Percentiles rank a stretch among this genome's conserved stretches.
These are phyloP conservation scores for Pleurotus tuoliensis DNA, from an alignment of 768 basidiomycete genomes.

Conservation along the genomic window DNA sequence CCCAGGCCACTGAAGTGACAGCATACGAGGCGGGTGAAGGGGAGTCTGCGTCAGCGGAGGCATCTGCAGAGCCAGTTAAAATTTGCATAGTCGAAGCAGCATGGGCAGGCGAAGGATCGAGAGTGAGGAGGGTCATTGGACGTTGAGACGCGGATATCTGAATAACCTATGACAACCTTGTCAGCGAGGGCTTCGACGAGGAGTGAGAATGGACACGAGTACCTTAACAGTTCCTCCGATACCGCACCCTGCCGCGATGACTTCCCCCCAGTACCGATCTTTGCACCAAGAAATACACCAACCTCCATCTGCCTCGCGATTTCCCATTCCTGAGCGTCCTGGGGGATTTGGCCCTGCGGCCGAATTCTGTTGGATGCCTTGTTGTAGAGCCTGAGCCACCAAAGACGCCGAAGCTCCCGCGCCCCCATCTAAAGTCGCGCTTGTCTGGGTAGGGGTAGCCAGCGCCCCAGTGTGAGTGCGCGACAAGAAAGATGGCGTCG, in stretches of 20 bases:
- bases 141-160: conserved; percentile 67
- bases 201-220: conserved; percentile 10
- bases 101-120: conserved; percentile 45
- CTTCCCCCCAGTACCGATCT: conserved; percentile 92
- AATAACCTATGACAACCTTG: conserved; percentile 48
- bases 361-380: conserved; percentile 34
- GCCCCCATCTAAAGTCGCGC: conserved; percentile 48
- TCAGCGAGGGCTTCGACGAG: not conserved
- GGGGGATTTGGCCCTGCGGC: conserved; percentile 7
- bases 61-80: conserved; percentile 11
- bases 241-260: conserved; percentile 77
- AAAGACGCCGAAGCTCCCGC: conserved; percentile 41
- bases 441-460: conserved; percentile 71
- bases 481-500: conserved; percentile 35
- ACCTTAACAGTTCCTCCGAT: conserved; percentile 76
- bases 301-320: conserved; percentile 13
- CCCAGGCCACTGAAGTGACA: conserved; percentile 87
- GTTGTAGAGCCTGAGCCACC: conserved; percentile 63
- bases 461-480: conserved; percentile 54
- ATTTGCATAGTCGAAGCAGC: conserved; percentile 12
- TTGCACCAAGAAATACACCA: conserved; percentile 91
- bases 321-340: conserved; percentile 11
- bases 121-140: conserved; percentile 58
- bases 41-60: conserved; percentile 25
- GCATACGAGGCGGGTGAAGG: conserved; percentile 45